Percentiles rank a stretch among this genome's conserved stretches.
phyloP scores from a whole-genome alignment of 2,329 filamentous ascomycete species.

The Ophiostoma ulmi region DNA sequence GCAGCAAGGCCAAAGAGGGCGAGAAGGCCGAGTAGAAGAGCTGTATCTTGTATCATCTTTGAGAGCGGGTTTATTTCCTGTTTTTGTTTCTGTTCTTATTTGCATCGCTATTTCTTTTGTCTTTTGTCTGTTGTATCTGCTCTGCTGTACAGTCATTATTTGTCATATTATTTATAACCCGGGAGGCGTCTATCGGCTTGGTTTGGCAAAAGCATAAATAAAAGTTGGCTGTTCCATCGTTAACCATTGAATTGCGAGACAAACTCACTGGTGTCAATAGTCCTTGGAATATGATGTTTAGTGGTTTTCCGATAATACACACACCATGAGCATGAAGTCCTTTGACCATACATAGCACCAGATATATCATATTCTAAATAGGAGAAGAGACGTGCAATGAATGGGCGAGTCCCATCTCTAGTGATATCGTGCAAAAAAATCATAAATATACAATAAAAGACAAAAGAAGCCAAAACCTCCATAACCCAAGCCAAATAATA shows the following conservation, averaged over 20 bases:
- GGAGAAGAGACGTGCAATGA: background rate
- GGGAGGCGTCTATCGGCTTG: constrained; percentile 17
- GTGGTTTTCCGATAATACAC: background rate
- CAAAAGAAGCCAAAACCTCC: background rate
- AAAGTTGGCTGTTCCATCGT: constrained; percentile 15
- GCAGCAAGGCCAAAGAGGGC: constrained; percentile 28
- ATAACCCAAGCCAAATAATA: background rate
- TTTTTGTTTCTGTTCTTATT: background rate
- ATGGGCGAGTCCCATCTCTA: background rate
- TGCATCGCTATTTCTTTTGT: background rate
- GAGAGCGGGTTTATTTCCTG: background rate
- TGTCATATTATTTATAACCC: background rate
- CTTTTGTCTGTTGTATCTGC: background rate
- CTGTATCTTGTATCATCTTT: background rate
- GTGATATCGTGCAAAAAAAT: background rate
- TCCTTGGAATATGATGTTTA: background rate
- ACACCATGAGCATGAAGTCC: background rate
- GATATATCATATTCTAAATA: background rate
- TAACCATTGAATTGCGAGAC: background rate
- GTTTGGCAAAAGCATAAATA: constrained; percentile 20
- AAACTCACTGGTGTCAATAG: too few relatives aligned
- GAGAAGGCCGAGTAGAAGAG: background rate
- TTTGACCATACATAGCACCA: background rate
- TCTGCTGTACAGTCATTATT: background rate
- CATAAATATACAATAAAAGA: background rate